These are phyloP conservation scores for Aureobasidium sp. DNA, from an alignment of 2,329 filamentous ascomycete species.

Conservation along the genomic window DNA sequence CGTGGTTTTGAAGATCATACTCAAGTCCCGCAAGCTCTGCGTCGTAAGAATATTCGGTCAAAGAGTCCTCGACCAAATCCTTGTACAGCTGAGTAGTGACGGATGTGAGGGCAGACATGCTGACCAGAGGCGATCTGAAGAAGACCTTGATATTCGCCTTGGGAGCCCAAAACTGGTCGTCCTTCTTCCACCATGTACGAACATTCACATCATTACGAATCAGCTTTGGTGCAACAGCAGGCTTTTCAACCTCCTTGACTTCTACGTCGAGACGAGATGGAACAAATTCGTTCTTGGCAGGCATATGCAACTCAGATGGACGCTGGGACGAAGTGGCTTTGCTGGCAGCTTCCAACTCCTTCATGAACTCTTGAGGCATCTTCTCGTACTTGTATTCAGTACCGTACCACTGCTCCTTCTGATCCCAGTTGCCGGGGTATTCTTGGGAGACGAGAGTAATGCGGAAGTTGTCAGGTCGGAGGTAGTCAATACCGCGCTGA, in stretches of 20 bases:
- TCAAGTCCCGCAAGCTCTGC: conserved; percentile 85
- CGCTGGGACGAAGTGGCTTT: conserved; percentile 49
- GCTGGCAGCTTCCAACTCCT: conserved; percentile 60
- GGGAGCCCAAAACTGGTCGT: conserved; percentile 96
- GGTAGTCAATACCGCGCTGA: conserved; percentile 60
- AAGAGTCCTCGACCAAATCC: conserved; percentile 77
- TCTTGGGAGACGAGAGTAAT: conserved; percentile 77
- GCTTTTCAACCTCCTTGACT: conserved; percentile 79
- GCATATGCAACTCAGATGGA: conserved; percentile 69
- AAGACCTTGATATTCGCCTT: conserved; percentile 83
- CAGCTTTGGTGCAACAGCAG: conserved; percentile 66
- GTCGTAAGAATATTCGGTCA: conserved; percentile 93
- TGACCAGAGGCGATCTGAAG: conserved; percentile 71
- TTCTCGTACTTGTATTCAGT: conserved; percentile 84
- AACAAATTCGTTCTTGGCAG: conserved; percentile 92
- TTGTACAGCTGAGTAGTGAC: conserved; percentile 76
- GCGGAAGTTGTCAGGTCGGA: conserved; percentile 84
- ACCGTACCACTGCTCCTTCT: conserved; percentile 95
- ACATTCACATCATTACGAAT: conserved; percentile 76
- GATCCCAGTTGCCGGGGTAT: conserved; percentile 74
- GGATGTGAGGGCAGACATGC: conserved; percentile 67
- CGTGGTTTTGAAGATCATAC: conserved; percentile 69
- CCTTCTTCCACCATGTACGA: conserved; percentile 95
- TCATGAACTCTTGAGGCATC: conserved; percentile 68
- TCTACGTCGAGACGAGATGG: conserved; percentile 89